Base-by-base conservation (phyloP, 768 basidiomycete genomes). In the Kwoniella europaea region DNA sequence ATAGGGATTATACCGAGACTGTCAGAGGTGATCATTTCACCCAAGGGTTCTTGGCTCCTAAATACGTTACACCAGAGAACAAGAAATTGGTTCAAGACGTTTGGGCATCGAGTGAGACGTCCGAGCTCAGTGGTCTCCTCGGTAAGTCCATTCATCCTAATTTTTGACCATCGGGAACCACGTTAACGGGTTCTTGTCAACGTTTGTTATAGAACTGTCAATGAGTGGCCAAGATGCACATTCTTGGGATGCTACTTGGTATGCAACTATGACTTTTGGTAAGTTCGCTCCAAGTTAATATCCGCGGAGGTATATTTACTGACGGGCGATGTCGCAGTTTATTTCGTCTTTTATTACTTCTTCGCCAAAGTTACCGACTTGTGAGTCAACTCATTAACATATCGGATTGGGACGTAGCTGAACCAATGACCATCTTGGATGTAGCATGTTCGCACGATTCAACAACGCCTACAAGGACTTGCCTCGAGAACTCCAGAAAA, bases 221-320 rank as follows among this genome's bases (percentile, higher is more conserved):
- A 62, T 79, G 75, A 67, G 61, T 52, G 29, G 22, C 16, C 42
- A 46, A 43, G 69, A 69, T 55, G 29, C 50, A 20, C 76, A 78
- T 64, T 76, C 74, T 24, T 79, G 77, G 77, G 74, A 74, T 55
- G 71, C 73, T 22, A 76, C 71, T 15, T 55, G 72, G 12, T 79
- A 76, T 42, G 68, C 77, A 10, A 76, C 75, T 1, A 54, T 61
- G 10, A 71, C 67, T 18, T 71, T 73, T 16, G 75, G 75, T 76
- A 43, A 63, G 74, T 24, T 35, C 41, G 3, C 15, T 35, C 42
- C 29, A 16, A 1, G 13, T 50, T 10, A 12, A 15, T 55, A 0
- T 15, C 35, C 2, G 13, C 7, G 1, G 10, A 16, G 52, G 13
- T 9, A 7, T 9, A 0, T 2, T 52, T 10, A 29, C 50, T 56